A percentile compares a stretch with the other conserved stretches of the same genome.
These are phyloP conservation scores for Mucor racemosus DNA, from an alignment of 371 early-diverging fungal species.

Conservation along the genomic window DNA sequence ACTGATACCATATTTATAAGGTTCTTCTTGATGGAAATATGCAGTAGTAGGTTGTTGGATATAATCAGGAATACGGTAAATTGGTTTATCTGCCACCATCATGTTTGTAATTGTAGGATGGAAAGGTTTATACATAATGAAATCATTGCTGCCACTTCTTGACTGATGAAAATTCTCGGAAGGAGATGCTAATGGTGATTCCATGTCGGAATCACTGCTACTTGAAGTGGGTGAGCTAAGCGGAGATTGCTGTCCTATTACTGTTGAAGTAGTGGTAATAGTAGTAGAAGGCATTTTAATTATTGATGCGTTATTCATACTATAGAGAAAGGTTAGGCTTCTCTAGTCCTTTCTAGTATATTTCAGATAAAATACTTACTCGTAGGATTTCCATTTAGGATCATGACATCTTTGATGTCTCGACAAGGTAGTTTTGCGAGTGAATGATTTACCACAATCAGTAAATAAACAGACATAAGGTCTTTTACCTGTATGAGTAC, in stretches of 20 bases:
- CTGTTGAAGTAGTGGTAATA: conserved; percentile 5
- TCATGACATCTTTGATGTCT: conserved; percentile 66
- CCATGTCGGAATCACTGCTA: conserved; percentile 38
- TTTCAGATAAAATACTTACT: conserved; percentile 17
- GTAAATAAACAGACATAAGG: conserved; percentile 52
- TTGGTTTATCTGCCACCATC: conserved; percentile 9
- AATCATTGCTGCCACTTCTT: not conserved
- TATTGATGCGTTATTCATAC: not conserved
- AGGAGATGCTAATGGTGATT: conserved; percentile 36
- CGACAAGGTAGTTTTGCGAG: conserved; percentile 71
- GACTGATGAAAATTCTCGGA: conserved; percentile 22
- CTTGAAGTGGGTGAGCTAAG: conserved; percentile 30
- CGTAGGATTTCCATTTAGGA: conserved; percentile 35
- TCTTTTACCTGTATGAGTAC: conserved; percentile 56
- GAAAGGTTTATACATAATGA: conserved; percentile 16
- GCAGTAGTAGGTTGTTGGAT: conserved; percentile 3
- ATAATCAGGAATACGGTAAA: conserved; percentile 27
- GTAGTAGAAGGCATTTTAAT: not conserved
- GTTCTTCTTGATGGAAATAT: not conserved
- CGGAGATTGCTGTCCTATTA: conserved; percentile 20
- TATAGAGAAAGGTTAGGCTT: conserved; percentile 1
- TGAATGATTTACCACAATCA: conserved; percentile 63
- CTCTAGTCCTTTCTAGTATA: not conserved
- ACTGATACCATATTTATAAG: not conserved
- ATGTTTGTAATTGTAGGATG: conserved; percentile 22